These are phyloP conservation scores for Fraxinus cuspidata DNA, from an alignment of 257 asterid genomes.

Conservation along the genomic window DNA sequence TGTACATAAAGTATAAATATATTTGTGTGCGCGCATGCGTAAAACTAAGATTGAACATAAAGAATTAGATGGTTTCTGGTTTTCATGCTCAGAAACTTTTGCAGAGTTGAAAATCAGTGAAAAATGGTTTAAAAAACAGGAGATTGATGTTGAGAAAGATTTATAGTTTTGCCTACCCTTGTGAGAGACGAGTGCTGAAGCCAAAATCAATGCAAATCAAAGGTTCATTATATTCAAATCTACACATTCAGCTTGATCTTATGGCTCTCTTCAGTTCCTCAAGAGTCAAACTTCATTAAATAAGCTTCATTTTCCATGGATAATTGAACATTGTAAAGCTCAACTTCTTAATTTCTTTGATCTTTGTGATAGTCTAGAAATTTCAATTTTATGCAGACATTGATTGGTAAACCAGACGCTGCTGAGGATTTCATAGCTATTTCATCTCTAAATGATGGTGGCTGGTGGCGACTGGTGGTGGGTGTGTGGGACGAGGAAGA, in stretches of 20 bases:
- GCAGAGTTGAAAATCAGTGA: too few species aligned
- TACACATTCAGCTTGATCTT: constrained; percentile 77
- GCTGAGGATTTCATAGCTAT: too few species aligned
- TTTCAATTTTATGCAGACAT: too few species aligned
- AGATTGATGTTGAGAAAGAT: constrained; percentile 25
- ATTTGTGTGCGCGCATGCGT: too few species aligned
- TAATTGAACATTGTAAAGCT: constrained; percentile 47
- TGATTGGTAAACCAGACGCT: too few species aligned
- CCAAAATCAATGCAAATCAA: not conserved
- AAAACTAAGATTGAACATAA: too few species aligned
- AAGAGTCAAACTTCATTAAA: constrained; percentile 30
- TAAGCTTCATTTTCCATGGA: constrained; percentile 61
- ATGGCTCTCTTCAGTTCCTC: constrained; percentile 60
- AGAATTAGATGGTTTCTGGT: too few species aligned
- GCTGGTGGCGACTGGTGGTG: too few species aligned
- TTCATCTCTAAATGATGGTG: too few species aligned
- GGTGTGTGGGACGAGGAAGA: too few species aligned
- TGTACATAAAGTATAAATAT: too few species aligned
- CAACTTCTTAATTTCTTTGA: not conserved
- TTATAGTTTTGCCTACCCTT: constrained; percentile 77
- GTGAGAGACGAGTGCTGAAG: constrained; percentile 16
- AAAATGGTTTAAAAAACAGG: not conserved
- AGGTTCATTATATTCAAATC: constrained; percentile 32
- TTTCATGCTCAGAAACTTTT: too few species aligned
- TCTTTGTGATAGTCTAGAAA: not conserved